Conservation (phyloP, 352 stramenopile genomes). For the Blastocystis sp. region DNA sequence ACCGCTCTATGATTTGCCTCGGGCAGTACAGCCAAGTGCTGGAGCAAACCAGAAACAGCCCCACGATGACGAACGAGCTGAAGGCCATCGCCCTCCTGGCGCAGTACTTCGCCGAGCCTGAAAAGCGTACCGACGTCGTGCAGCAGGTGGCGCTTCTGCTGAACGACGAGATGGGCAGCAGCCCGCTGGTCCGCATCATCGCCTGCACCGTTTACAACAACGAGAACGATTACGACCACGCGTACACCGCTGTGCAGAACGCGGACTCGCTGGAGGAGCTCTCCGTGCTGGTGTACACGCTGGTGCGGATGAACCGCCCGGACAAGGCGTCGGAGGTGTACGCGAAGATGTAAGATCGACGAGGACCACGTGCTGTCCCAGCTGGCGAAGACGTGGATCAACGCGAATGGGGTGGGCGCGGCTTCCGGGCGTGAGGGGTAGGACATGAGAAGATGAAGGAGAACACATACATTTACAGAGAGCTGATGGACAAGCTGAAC, state of each 20-base stretch:
- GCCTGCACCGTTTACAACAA: slow-evolving; percentile 68
- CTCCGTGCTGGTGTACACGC: slow-evolving; percentile 59
- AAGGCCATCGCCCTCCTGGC: slow-evolving; percentile 30
- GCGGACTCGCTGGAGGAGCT: slow-evolving; percentile 58
- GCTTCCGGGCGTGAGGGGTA: not conserved
- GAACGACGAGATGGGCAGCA: slow-evolving; percentile 63
- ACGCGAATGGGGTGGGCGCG: slow-evolving; percentile 44
- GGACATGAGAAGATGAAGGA: slow-evolving; percentile 68
- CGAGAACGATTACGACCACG: slow-evolving; percentile 68
- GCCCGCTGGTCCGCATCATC: slow-evolving; percentile 48
- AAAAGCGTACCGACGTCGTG: slow-evolving; percentile 6
- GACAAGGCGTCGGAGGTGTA: slow-evolving; percentile 53
- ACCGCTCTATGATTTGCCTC: slow-evolving; percentile 58
- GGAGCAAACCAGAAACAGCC: not conserved
- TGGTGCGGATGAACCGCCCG: slow-evolving; percentile 64
- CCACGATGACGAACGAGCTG: slow-evolving; percentile 34
- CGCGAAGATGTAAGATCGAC: slow-evolving; percentile 66
- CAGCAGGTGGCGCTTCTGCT: slow-evolving; percentile 41
- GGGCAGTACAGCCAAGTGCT: slow-evolving; percentile 34
- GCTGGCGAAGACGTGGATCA: slow-evolving; percentile 57
- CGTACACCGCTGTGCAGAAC: slow-evolving; percentile 62
- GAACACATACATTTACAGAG: slow-evolving; percentile 62
- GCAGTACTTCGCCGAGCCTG: slow-evolving; percentile 50
- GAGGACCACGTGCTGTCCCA: slow-evolving; percentile 63
- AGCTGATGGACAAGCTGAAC: slow-evolving; percentile 68